Percentiles rank a stretch among this genome's conserved stretches.
These are phyloP conservation scores for Cladophialophora chaetospira DNA, from an alignment of 2,329 filamentous ascomycete genomes.

Conservation along the genomic window DNA sequence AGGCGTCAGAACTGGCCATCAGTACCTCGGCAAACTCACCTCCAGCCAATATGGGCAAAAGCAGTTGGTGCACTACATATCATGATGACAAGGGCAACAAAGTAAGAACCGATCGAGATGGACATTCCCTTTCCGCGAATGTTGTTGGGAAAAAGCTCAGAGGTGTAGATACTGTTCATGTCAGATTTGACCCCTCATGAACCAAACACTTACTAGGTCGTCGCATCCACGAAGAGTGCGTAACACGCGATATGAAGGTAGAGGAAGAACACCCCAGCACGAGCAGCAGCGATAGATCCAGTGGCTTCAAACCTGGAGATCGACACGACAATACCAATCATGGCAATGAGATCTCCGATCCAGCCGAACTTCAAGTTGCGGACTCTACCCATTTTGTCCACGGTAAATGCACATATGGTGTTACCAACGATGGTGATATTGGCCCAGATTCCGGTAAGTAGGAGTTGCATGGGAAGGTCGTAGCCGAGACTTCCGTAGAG, in stretches of 20 bases:
- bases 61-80: slow-evolving; percentile 47
- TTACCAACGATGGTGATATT: slow-evolving; percentile 20
- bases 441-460: slow-evolving; percentile 36
- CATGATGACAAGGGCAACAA: slow-evolving; percentile 43
- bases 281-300: slow-evolving; percentile 16
- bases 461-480: slow-evolving; percentile 35
- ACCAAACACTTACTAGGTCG: slow-evolving; percentile 24
- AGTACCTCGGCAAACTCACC: background rate
- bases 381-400: slow-evolving; percentile 38
- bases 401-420: slow-evolving; percentile 17
- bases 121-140: slow-evolving; percentile 67
- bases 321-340: slow-evolving; percentile 21
- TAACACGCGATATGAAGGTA: slow-evolving; percentile 18
- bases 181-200: background rate
- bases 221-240: slow-evolving; percentile 26
- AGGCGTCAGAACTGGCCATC: slow-evolving; percentile 50
- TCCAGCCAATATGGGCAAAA: slow-evolving; percentile 55
- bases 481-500: slow-evolving; percentile 39
- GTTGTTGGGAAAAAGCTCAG: slow-evolving; percentile 64
- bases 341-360: slow-evolving; percentile 17
- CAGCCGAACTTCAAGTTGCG: slow-evolving; percentile 23
- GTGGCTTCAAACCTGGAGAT: slow-evolving; percentile 19
- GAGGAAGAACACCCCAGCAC: slow-evolving; percentile 26
- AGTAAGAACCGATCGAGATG: slow-evolving; percentile 57
- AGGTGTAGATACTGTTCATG: slow-evolving; percentile 51